Evolutionary conservation across 176 grass and related monocot genomes (phyloP), one percentile per base, ranked within the genome.

Genomic region (Tillandsia fasciculata): DNA sequence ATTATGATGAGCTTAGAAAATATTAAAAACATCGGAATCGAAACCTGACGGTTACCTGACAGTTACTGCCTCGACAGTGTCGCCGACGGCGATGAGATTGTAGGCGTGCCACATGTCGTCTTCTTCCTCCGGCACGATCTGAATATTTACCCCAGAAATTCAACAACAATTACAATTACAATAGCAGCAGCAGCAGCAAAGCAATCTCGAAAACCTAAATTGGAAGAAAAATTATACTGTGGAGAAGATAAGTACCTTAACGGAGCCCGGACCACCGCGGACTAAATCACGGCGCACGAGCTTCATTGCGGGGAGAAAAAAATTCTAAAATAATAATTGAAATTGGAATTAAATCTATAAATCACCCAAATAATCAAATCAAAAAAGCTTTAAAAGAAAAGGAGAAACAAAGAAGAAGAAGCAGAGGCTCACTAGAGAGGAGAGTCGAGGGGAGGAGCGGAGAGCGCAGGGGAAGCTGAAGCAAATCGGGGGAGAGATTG

Each of bases 101-200:
- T 92, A 97, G 29, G 82, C 81, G 65, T 97, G 87, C 94, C 94
- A 90, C 87, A 97, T 70, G 80, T 97, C 94, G 17, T 97, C 94
- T 12, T 97, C 94, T 71, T 97, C 89, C 73, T 87, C 84, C 42
- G 89, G 94, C 26, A 92, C 20, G 63, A 97, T 65, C 84, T 97
- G 73, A 70, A 0, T 17, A 59, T 17, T 42, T 42, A 14, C 2
- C 3, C 13, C 54, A 76, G 22, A 48, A 8, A 63, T 51, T 2
- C 64, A 17, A 48, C 47, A 13, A 20, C 42, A 49, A 70, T 58
- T 26, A 42, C 12, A 75, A 64, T 73, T 27, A 69, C 54, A 14
- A 14, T 2, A 58, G 53, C 2, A 17, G 20, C 8, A 59, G 2
- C 15, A 59, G 2, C 6, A 22, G 3, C 14, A 9, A 23, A 61